These are phyloP conservation scores for Ceratocystis papillata DNA, from an alignment of 2,329 filamentous ascomycete genomes.

Conservation along the genomic window DNA sequence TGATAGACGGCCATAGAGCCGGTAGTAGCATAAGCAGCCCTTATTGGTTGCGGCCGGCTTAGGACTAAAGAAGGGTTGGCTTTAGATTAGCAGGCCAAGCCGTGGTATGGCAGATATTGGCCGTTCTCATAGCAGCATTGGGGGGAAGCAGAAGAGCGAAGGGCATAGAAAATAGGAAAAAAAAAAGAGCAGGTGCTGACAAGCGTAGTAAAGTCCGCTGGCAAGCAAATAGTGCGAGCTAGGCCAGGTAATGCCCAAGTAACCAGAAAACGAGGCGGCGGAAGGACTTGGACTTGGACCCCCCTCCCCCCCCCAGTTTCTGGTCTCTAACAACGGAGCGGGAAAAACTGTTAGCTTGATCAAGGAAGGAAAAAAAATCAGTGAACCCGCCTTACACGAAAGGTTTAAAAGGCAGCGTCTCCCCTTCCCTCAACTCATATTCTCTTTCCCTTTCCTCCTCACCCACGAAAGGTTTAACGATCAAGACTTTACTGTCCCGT, in stretches of 20 bases:
- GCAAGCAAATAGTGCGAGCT: neutral
- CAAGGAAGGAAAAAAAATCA: conserved; percentile 9
- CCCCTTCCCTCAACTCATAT: conserved; percentile 24
- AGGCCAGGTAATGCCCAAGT: neutral
- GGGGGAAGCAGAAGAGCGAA: neutral
- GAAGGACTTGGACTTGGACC: conserved; percentile 11
- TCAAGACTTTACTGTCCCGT: conserved; percentile 29
- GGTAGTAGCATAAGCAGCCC: too few species aligned
- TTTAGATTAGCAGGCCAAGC: too few species aligned
- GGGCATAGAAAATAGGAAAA: neutral
- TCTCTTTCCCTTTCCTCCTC: conserved; percentile 34
- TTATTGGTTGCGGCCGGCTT: too few species aligned
- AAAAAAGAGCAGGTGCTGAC: neutral
- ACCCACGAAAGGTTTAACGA: conserved; percentile 39
- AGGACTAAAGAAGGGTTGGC: too few species aligned
- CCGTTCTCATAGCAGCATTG: neutral
- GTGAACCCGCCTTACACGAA: conserved; percentile 15
- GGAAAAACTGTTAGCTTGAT: conserved; percentile 12
- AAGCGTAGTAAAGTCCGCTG: neutral
- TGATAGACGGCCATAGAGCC: too few species aligned
- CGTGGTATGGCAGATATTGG: neutral
- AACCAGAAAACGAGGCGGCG: conserved; percentile 1
- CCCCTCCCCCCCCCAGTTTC: conserved; percentile 9
- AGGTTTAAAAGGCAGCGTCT: conserved; percentile 16
- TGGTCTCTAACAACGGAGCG: conserved; percentile 9